These are phyloP conservation scores for Ogataea pignaliae DNA, from an alignment of 805 yeast species.

Conservation along the genomic window DNA sequence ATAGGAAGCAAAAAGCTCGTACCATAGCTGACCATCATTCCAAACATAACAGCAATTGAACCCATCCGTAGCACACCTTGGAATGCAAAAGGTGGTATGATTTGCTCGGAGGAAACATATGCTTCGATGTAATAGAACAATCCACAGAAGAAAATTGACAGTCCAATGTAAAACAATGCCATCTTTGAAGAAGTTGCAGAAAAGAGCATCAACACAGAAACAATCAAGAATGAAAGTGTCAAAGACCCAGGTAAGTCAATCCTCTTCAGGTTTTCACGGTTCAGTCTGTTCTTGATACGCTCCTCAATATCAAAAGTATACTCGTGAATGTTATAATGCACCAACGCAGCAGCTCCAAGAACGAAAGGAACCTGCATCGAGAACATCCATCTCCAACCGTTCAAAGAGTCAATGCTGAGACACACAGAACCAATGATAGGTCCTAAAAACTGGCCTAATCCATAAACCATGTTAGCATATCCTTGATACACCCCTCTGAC, in stretches of 20 bases:
- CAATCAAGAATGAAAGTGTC: constrained; percentile 30
- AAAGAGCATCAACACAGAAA: constrained; percentile 32
- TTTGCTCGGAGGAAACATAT: constrained; percentile 32
- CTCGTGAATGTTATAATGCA: constrained; percentile 31
- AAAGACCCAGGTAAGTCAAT: constrained; percentile 41
- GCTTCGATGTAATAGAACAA: constrained; percentile 32
- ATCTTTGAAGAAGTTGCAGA: constrained; percentile 16
- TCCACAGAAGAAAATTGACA: constrained; percentile 11
- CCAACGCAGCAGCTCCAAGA: constrained; percentile 24
- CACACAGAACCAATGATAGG: constrained; percentile 41
- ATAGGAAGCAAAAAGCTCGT: constrained; percentile 35
- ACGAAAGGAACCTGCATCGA: constrained; percentile 37
- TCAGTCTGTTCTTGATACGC: constrained; percentile 24
- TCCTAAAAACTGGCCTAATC: constrained; percentile 38
- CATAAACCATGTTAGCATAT: constrained; percentile 36
- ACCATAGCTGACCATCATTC: constrained; percentile 34
- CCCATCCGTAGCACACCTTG: constrained; percentile 36
- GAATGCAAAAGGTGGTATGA: constrained; percentile 36
- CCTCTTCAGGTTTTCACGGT: constrained; percentile 30
- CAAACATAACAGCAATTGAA: constrained; percentile 34
- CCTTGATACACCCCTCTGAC: constrained; percentile 54
- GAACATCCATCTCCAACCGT: constrained; percentile 45
- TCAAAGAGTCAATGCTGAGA: constrained; percentile 26
- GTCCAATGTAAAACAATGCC: constrained; percentile 10
- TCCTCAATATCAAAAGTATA: constrained; percentile 22